Percentiles rank a stretch among this genome's conserved stretches.
Evolutionary conservation across 108 stramenopile genomes (phyloP).

Genomic region (Fragilaria radians): DNA sequence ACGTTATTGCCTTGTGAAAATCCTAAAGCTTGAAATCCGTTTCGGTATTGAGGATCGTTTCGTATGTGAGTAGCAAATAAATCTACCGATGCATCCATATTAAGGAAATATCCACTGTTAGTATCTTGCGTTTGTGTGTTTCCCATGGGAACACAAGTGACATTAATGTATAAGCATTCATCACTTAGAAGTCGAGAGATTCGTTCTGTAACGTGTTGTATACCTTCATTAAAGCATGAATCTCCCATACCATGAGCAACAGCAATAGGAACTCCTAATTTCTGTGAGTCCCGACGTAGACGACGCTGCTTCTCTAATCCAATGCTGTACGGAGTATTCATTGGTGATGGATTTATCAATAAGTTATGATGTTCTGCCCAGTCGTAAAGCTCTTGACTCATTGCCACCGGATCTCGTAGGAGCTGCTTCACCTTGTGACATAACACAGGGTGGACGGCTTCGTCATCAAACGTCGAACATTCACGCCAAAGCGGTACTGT

Average conservation of each 20-base stretch:
- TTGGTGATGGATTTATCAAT: conserved; percentile 7
- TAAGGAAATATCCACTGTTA: conserved; percentile 64
- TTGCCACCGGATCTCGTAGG: conserved; percentile 8
- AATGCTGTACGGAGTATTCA: background rate
- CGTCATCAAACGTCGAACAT: too few species aligned
- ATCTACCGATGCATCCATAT: conserved; percentile 63
- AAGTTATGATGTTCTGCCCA: conserved; percentile 19
- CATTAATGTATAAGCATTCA: too few species aligned
- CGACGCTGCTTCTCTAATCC: background rate
- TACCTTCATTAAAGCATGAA: conserved; percentile 69
- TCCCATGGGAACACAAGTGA: conserved; percentile 60
- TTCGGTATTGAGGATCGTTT: conserved; percentile 33
- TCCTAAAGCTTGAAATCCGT: conserved; percentile 75
- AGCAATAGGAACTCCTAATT: conserved; percentile 35
- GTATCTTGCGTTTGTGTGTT: conserved; percentile 50
- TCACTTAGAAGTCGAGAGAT: conserved; percentile 20
- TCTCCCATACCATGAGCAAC: conserved; percentile 70
- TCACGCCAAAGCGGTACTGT: too few species aligned
- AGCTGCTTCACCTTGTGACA: conserved; percentile 39
- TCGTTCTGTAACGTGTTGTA: conserved; percentile 42
- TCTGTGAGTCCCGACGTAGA: background rate
- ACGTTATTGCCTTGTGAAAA: conserved; percentile 74
- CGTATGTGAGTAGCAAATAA: conserved; percentile 45
- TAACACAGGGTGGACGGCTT: conserved; percentile 29
- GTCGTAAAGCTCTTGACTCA: conserved; percentile 19